Evolutionary conservation across 805 yeast genomes (phyloP), one percentile per base, ranked within the genome.

Genomic region (Cyberlindnera xylosilytica): DNA sequence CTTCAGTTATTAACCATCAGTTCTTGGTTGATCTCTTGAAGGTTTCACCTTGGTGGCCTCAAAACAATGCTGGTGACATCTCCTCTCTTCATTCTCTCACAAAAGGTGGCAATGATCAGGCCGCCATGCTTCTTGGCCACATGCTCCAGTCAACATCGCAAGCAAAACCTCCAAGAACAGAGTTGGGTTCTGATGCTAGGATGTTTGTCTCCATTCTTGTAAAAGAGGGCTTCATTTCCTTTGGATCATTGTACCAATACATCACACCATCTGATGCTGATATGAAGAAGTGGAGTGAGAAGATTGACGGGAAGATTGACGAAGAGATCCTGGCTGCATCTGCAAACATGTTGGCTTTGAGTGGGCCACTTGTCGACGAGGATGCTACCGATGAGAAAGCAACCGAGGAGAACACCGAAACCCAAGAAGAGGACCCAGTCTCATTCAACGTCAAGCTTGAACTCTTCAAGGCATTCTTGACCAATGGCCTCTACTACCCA

Each of bases 261-360:
- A 39, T 87, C 11, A 60, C 66, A 3, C 90, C 93, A 0, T 58
- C 63, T 10, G 77, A 74, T 22, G 69, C 65, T 3, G 72, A 63
- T 3, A 67, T 84, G 67, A 52, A 53, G 0, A 52, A 53, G 9
- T 64, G 79, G 22, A 72, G 78, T 29, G 63, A 62, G 1, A 56
- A 58, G 4, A 74, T 78, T 56, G 71, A 74, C 28, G 63, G 65
- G 23, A 67, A 71, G 9, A 57, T 76, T 42, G 79, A 80, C 13
- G 77, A 77, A 11, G 74, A 78, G 44, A 76, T 85, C 0, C 69
- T 72, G 52, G 68, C 70, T 47, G 83, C 90, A 0, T 73, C 77
- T 19, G 83, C 87, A 0, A 86, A 83, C 47, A 95, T 96, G 0
- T 65, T 90, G 37, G 93, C 97, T 0, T 60, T 89, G 52, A 96